Evolutionary conservation across 2,329 filamentous ascomycete genomes (phyloP), one percentile per base, ranked within the genome.

Genomic region (Penicillium palitans): DNA sequence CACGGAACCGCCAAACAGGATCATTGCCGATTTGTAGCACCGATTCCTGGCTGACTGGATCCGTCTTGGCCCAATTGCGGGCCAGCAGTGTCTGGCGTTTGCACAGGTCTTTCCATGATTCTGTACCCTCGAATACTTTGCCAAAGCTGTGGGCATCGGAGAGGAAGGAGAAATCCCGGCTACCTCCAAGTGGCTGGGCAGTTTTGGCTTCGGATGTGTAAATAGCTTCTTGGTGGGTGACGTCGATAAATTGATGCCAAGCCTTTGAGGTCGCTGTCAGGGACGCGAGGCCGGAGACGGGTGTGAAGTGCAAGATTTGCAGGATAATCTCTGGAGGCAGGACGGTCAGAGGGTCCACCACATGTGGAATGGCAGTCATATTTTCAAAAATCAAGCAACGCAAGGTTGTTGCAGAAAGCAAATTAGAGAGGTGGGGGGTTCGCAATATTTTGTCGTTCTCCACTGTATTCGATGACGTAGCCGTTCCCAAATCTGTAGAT

Each of bases 81-180:
- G 66, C 57, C 17, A 81, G 71, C 17, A 78, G 62, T 1, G 69
- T 73, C 65, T 77, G 74, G 4, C 75, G 72, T 57, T 72, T 74
- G 67, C 78, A 80, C 10, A 78, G 68, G 5, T 79, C 76, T 59
- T 80, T 80, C 76, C 78, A 80, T 61, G 75, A 76, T 15, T 59
- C 7, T 2, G 70, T 67, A 7, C 66, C 71, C 6, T 74, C 67
- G 21, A 72, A 78, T 41, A 72, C 67, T 31, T 68, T 72, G 8
- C 70, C 66, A 57, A 77, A 77, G 47, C 63, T 70, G 17, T 61
- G 61, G 4, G 61, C 55, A 2, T 70, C 44, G 0, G 57, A 55
- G 7, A 76, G 57, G 29, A 71, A 75, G 1, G 68, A 61, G 12
- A 76, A 69, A 57, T 75, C 70, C 10, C 69, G 72, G 40, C 59